Evolutionary conservation across 1,284 basidiomycete genomes (phyloP), one percentile per base, ranked within the genome.

Genomic region (Austroboletus niveus): DNA sequence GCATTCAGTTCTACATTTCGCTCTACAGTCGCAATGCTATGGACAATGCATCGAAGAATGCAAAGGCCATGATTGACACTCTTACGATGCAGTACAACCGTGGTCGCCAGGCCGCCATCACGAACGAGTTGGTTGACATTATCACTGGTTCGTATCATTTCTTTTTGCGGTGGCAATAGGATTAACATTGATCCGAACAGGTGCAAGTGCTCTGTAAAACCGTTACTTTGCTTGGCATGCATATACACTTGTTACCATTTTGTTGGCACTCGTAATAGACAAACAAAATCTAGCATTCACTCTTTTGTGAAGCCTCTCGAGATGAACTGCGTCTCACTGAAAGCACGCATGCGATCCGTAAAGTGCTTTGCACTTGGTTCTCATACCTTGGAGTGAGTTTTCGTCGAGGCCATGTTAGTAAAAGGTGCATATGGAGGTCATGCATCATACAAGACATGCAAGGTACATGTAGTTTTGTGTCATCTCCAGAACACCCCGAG

Each of bases 41-140:
- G 96, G 96, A 99, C 85, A 99, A 96, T 69, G 97, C 96, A 48
- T 96, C 95, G 60, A 99, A 95, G 87, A 99, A 99, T 75, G 97
- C 96, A 53, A 80, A 77, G 48, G 93, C 94, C 72, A 95, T 96
- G 93, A 95, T 95, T 65, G 75, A 73, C 59, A 75, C 79, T 48
- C 80, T 97, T 53, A 89, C 90, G 71, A 91, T 96, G 85, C 82
- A 95, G 74, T 96, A 96, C 85, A 98, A 98, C 77, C 92, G 96
- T 84, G 95, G 94, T 81, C 94, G 96, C 72, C 96, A 99, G 81
- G 96, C 95, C 60, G 87, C 93, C 64, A 99, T 98, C 69, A 95
- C 94, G 59, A 95, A 94, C 78, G 93, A 95, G 76, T 77, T 95
- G 62, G 91, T 95, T 65, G 92, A 95, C 74, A 95, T 95, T 66